phyloP scores from a whole-genome alignment of 2,329 filamentous ascomycete genomes.

The Hypomyces perniciosus region DNA sequence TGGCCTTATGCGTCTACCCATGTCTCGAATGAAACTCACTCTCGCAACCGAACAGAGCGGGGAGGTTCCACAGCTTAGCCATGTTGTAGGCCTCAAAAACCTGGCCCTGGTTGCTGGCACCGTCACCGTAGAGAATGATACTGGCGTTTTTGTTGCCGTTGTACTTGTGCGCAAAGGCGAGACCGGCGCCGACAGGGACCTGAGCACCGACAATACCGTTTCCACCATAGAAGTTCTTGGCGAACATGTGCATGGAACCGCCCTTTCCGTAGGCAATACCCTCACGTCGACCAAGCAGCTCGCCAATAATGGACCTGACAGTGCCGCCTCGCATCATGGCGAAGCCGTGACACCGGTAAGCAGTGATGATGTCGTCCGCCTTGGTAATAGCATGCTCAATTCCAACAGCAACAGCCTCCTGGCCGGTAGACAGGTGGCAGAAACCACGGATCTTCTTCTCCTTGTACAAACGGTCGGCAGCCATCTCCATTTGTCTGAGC shows the following conservation, averaged over 20 bases:
- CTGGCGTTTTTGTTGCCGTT: conserved; percentile 77
- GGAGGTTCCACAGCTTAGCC: conserved; percentile 98
- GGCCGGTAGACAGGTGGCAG: conserved; percentile 96
- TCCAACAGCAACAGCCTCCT: conserved; percentile 94
- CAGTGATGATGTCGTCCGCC: conserved; percentile 90
- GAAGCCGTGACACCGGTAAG: conserved; percentile 98
- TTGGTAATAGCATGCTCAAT: conserved; percentile 95
- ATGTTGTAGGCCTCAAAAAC: conserved; percentile 99
- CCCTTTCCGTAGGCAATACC: conserved; percentile 99
- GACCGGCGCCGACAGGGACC: conserved; percentile 91
- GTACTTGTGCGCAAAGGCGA: conserved; percentile 97
- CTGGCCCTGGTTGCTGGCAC: conserved; percentile 98
- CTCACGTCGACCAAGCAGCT: conserved; percentile 88
- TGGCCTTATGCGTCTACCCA: neutral
- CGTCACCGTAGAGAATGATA: conserved; percentile 92
- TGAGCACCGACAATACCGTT: conserved; percentile 99
- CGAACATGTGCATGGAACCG: conserved; percentile 99
- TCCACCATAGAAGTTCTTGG: conserved; percentile 94
- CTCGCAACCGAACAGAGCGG: conserved; percentile 94
- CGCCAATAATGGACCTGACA: conserved; percentile 89
- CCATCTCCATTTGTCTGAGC: conserved; percentile 96
- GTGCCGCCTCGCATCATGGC: conserved; percentile 91
- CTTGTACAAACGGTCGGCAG: conserved; percentile 97
- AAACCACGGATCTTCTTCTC: conserved; percentile 99
- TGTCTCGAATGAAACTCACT: conserved; percentile 55